phyloP scores from a whole-genome alignment of 2,329 filamentous ascomycete species.

The Fusarium sp. region DNA sequence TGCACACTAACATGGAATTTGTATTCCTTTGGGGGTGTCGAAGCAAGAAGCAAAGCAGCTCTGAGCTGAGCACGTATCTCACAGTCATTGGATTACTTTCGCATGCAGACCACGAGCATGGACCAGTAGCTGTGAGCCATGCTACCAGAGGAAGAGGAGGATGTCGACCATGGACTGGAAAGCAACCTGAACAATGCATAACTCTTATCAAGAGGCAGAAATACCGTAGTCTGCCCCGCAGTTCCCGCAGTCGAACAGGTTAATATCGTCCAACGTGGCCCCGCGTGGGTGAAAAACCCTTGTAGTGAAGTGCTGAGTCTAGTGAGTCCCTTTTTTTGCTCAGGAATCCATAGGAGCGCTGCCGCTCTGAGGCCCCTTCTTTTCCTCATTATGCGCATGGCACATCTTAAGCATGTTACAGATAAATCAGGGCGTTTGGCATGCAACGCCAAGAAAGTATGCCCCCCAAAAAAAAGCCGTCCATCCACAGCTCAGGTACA shows the following conservation, averaged over 20 bases:
- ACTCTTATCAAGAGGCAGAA: constrained; percentile 4
- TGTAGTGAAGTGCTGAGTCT: background rate
- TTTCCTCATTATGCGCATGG: constrained; percentile 8
- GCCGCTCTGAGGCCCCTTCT: constrained; percentile 27
- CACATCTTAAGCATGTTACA: constrained; percentile 12
- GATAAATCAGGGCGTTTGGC: constrained; percentile 19
- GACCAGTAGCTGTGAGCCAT: constrained; percentile 1
- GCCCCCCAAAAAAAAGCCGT: constrained; percentile 23
- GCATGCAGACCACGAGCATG: constrained; percentile 10
- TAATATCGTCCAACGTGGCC: constrained; percentile 1
- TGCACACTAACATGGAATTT: constrained; percentile 3
- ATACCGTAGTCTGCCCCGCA: constrained; percentile 12
- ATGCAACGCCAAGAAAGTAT: constrained; percentile 18
- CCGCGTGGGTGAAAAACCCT: constrained; percentile 10
- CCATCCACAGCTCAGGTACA: constrained; percentile 28
- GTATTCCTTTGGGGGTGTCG: background rate
- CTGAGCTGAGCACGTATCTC: background rate
- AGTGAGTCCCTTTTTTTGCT: constrained; percentile 4
- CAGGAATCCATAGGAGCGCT: constrained; percentile 11
- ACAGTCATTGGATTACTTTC: constrained; percentile 10
- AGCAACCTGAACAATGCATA: constrained; percentile 4
- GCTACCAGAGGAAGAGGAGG: background rate
- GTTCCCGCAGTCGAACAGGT: constrained; percentile 7
- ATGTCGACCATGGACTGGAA: background rate
- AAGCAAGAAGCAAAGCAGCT: constrained; percentile 5